phyloP scores from a whole-genome alignment of 129 eudicot genomes.

The Heracleum sosnowskyi region DNA sequence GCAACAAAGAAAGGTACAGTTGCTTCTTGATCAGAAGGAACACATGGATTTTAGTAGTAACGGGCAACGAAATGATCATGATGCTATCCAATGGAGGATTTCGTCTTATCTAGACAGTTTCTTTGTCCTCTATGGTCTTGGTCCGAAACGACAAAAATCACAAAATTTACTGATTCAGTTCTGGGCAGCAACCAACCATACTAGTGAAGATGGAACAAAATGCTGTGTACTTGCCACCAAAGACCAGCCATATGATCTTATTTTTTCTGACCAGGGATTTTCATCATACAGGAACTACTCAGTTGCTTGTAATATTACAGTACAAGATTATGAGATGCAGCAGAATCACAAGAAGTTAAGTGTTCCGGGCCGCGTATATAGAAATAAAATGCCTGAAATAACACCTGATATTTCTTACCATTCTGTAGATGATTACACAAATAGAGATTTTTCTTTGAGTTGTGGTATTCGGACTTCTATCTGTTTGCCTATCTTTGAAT shows the following conservation, averaged over 20 bases:
- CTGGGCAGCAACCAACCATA: not conserved
- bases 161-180: conserved; percentile 1
- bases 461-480: not conserved
- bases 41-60: not conserved
- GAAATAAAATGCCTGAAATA: not conserved
- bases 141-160: not conserved
- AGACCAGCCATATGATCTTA: not conserved
- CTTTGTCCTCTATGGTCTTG: not conserved
- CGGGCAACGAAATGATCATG: not conserved
- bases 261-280: not conserved
- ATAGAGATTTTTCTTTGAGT: not conserved
- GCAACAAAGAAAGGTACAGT: no score
- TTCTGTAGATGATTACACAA: not conserved
- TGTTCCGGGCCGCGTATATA: not conserved
- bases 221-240: not conserved
- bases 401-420: not conserved
- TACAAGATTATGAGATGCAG: not conserved
- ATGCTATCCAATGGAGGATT: not conserved
- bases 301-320: not conserved
- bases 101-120: not conserved
- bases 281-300: not conserved
- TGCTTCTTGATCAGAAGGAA: not conserved
- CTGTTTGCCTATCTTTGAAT: not conserved
- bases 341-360: not conserved
- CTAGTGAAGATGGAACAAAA: not conserved